Percentiles rank a stretch among this genome's conserved stretches.
Evolutionary conservation across 75 land plant genomes (phyloP).

Genomic region (Chamaecyparis obtusa): DNA sequence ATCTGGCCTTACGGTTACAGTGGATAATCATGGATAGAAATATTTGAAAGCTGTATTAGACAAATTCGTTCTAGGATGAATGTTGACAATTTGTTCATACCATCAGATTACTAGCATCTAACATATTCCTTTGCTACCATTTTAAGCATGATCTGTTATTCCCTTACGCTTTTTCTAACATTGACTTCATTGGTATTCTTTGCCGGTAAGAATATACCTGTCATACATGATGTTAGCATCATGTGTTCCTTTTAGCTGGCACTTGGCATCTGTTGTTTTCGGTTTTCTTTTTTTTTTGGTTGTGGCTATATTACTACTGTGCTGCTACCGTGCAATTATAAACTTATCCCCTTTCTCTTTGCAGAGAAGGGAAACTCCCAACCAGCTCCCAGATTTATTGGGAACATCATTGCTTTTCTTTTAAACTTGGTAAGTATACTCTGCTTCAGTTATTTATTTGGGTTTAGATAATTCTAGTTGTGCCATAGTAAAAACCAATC

Average conservation of each 20-base stretch:
- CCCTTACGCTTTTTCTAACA: background rate
- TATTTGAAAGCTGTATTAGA: background rate
- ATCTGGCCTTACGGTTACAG: background rate
- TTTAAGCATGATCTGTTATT: background rate
- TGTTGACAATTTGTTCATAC: background rate
- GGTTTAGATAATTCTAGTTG: background rate
- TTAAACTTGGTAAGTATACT: constrained; percentile 73
- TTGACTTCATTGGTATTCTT: background rate
- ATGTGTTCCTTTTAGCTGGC: background rate
- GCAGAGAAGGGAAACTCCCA: constrained; percentile 70
- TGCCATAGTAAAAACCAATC: background rate
- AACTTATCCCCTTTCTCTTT: background rate
- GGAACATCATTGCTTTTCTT: constrained; percentile 84
- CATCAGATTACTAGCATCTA: background rate
- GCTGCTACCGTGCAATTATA: background rate
- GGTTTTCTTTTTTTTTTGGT: background rate
- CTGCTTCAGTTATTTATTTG: background rate
- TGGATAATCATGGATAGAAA: background rate
- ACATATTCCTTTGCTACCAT: background rate
- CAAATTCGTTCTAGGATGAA: background rate
- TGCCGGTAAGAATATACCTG: background rate
- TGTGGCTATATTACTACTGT: background rate
- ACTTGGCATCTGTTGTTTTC: background rate
- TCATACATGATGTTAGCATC: background rate
- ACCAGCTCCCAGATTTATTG: constrained; percentile 89